These are phyloP conservation scores for Fraxinus floribunda DNA, from an alignment of 305 asterid genomes.

Conservation along the genomic window DNA sequence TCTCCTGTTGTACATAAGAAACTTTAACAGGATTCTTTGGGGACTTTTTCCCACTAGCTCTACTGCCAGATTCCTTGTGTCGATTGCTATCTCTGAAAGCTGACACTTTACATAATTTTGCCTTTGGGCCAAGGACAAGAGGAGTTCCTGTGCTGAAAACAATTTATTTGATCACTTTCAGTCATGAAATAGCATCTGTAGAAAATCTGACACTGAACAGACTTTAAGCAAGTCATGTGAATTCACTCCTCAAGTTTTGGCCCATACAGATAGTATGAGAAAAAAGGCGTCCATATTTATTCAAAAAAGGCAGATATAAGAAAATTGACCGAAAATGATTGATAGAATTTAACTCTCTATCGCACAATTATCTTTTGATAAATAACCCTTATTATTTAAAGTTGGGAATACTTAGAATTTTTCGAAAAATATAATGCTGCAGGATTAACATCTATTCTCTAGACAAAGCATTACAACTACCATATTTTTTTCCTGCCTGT, in stretches of 20 bases:
- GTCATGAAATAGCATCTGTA: constrained; percentile 17
- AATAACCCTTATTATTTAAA: not conserved
- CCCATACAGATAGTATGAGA: not conserved
- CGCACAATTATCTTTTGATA: not conserved
- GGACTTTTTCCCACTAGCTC: constrained; percentile 58
- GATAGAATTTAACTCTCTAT: not conserved
- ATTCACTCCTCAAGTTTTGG: not conserved
- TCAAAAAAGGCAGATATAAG: not conserved
- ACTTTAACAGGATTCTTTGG: constrained; percentile 55
- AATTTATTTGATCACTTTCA: constrained; percentile 31
- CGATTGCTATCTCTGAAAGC: constrained; percentile 76
- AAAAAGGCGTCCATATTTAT: not conserved
- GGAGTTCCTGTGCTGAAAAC: constrained; percentile 59
- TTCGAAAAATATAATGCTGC: not conserved
- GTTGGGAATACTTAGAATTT: not conserved
- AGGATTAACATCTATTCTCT: not conserved
- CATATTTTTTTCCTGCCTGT: not conserved
- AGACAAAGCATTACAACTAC: not conserved
- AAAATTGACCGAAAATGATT: not conserved
- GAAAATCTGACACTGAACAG: constrained; percentile 8
- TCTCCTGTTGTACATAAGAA: constrained; percentile 66
- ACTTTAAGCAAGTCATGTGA: not conserved
- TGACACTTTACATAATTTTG: constrained; percentile 57
- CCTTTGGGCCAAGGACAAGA: constrained; percentile 46
- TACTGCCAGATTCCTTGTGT: constrained; percentile 57